Evolutionary conservation across 805 yeast species (phyloP).

Genomic region (Yarrowia yakushimensis): DNA sequence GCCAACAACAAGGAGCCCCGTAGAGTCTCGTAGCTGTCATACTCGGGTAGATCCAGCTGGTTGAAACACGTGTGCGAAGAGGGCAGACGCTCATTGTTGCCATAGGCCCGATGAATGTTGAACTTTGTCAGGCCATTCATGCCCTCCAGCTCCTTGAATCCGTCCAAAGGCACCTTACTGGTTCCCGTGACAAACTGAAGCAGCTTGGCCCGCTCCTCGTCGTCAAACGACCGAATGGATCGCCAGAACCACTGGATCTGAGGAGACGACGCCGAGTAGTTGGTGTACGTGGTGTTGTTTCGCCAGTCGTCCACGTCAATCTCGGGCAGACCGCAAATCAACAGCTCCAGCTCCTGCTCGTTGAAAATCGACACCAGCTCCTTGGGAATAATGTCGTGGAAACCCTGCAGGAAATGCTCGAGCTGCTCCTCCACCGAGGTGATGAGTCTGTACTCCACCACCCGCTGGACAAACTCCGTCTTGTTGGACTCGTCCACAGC

Average conservation of each 20-base stretch:
- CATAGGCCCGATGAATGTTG: slow-evolving; percentile 85
- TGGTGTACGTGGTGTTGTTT: slow-evolving; percentile 70
- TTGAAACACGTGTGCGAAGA: slow-evolving; percentile 97
- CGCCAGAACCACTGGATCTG: slow-evolving; percentile 98
- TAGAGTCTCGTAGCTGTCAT: slow-evolving; percentile 80
- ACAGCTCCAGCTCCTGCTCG: slow-evolving; percentile 89
- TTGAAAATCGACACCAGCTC: slow-evolving; percentile 83
- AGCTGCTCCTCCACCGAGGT: slow-evolving; percentile 83
- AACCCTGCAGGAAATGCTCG: slow-evolving; percentile 70
- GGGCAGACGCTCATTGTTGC: slow-evolving; percentile 80
- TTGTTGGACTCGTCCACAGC: slow-evolving; percentile 89
- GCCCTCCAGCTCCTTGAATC: slow-evolving; percentile 86
- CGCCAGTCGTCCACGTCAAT: slow-evolving; percentile 97
- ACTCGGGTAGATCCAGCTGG: slow-evolving; percentile 90
- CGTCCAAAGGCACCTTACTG: slow-evolving; percentile 90
- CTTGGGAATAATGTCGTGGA: slow-evolving; percentile 83
- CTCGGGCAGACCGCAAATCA: slow-evolving; percentile 93
- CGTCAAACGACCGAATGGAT: slow-evolving; percentile 90
- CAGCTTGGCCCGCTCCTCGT: slow-evolving; percentile 89
- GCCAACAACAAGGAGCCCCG: slow-evolving; percentile 79
- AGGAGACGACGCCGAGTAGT: slow-evolving; percentile 75
- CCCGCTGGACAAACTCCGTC: slow-evolving; percentile 77
- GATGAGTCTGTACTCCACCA: slow-evolving; percentile 82
- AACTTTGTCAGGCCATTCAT: slow-evolving; percentile 82
- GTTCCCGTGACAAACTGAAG: slow-evolving; percentile 97